Base-by-base conservation (phyloP, 306 rosid species). In the Cucumis hystrix region DNA sequence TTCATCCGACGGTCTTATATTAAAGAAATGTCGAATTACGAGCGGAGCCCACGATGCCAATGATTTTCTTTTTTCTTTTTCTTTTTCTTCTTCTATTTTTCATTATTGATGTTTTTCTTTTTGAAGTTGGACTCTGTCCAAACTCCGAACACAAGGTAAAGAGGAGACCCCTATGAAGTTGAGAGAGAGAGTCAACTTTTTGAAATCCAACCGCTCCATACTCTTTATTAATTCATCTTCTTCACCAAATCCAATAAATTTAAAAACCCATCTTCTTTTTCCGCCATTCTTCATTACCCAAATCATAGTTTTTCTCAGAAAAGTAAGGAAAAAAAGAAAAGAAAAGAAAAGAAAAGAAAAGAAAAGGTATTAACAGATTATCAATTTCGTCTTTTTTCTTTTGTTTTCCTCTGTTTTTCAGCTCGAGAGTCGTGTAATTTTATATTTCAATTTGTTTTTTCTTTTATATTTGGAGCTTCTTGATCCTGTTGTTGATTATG, bases 161-260 rank as follows among this genome's bases (percentile, higher is more conserved):
- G 20, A 6, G 35, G 14, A 10, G n/a, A 23, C 69, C 70, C 70
- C 70, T 35, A 79, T 61, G 81, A 55, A 60, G 76, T 35, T 17
- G 7, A 57, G 63, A 74, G 81, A 76, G 55, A 55, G 74, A 79
- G 80, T 80, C 69, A 45, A 62, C 65, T 58, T 80, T 86, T 86
- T 77, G 72, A 86, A 86, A 60, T 77, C 85, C 87, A 87, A 86
- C 84, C 85, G 87, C 98, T 87, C 89, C 2, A 30, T 81, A 59
- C 80, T 74, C 64, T 75, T 58, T 87, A 78, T 58, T 87, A 78
- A 81, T 65, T 79, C 66, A 41, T 68, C 83, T 79, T 65, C 89
- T 79, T 65, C 89, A 80, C 92, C 92, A 85, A 89, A 87, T 86
- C 76, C 85, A 80, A 77, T 80, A 20, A 80, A 45, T 83, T 90